A percentile compares a stretch with the other conserved stretches of the same genome.
Conservation (phyloP, 352 stramenopile species). For the Phytophthora pluvialis region DNA sequence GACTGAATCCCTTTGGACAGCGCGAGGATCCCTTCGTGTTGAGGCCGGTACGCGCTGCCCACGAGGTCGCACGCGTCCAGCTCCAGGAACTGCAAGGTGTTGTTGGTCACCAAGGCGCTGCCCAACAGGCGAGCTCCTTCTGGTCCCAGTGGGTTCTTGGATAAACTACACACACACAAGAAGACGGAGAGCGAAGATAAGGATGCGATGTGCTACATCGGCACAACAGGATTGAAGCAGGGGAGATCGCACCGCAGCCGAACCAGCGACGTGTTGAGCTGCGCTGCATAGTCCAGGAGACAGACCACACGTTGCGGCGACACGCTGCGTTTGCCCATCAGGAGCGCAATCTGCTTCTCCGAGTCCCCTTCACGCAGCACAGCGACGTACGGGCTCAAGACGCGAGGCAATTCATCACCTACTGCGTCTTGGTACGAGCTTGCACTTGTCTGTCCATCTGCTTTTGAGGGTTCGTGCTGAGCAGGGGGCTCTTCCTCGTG, state of each 20-base stretch:
- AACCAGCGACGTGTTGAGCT: conserved; percentile 44
- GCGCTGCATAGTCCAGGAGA: conserved; percentile 35
- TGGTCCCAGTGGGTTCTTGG: conserved; percentile 52
- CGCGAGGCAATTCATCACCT: conserved; percentile 9
- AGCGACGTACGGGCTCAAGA: conserved; percentile 17
- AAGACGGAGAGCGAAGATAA: conserved; percentile 18
- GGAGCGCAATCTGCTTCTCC: conserved; percentile 11
- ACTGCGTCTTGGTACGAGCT: neutral
- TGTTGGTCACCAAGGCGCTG: conserved; percentile 68
- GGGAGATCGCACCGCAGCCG: conserved; percentile 35
- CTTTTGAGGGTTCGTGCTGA: conserved; percentile 2
- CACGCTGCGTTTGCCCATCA: conserved; percentile 30
- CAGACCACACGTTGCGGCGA: conserved; percentile 21
- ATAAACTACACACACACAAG: conserved; percentile 33
- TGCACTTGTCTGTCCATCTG: conserved; percentile 12
- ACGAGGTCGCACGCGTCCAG: conserved; percentile 59
- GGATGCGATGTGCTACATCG: conserved; percentile 24
- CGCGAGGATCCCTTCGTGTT: conserved; percentile 51
- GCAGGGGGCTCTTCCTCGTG: neutral
- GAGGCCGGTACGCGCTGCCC: conserved; percentile 57
- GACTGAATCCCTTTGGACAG: conserved; percentile 71
- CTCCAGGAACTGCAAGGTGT: conserved; percentile 63
- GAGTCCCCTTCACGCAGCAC: conserved; percentile 9
- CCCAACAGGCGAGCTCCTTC: conserved; percentile 49
- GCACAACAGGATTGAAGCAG: conserved; percentile 9